These are phyloP conservation scores for Orbilia quercus DNA, from an alignment of 2,329 filamentous ascomycete species.

Conservation along the genomic window DNA sequence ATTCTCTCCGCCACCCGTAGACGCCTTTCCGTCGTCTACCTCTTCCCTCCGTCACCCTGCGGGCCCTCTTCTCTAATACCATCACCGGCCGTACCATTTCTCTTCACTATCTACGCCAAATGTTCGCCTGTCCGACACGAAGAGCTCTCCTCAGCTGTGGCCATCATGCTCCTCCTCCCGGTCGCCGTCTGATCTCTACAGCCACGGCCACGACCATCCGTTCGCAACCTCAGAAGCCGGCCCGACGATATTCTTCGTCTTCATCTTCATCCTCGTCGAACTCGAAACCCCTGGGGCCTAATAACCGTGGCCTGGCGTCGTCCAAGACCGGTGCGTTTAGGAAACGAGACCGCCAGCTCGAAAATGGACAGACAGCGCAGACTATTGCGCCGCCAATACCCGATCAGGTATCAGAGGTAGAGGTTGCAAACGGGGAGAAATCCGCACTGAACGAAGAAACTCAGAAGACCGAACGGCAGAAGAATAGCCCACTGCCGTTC, in stretches of 20 bases:
- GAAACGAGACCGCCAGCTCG: constrained; percentile 51
- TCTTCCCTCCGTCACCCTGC: constrained; percentile 3
- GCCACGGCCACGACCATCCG: constrained; percentile 39
- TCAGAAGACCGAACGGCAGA: constrained; percentile 28
- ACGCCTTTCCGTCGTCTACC: not conserved
- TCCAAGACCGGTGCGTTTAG: constrained; percentile 52
- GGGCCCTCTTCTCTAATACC: constrained; percentile 7
- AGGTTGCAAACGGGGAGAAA: constrained; percentile 23
- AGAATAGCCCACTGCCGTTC: constrained; percentile 43
- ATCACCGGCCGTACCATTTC: not conserved
- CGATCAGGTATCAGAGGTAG: constrained; percentile 30
- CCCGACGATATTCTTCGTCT: constrained; percentile 47
- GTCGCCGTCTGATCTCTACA: constrained; percentile 52
- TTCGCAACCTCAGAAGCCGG: constrained; percentile 32
- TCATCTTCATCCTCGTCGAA: constrained; percentile 52
- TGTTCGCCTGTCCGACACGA: constrained; percentile 55
- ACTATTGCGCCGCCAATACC: constrained; percentile 47
- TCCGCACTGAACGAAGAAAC: constrained; percentile 19
- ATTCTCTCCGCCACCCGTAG: constrained; percentile 18
- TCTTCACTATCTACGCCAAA: constrained; percentile 30
- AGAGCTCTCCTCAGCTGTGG: constrained; percentile 45
- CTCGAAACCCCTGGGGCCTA: constrained; percentile 51
- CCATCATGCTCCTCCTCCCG: constrained; percentile 39
- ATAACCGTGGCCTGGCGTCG: constrained; percentile 41
- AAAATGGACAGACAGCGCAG: constrained; percentile 49